Evolutionary conservation across 164 flowering plant species (phyloP).

Genomic region (Buxus sempervirens): DNA sequence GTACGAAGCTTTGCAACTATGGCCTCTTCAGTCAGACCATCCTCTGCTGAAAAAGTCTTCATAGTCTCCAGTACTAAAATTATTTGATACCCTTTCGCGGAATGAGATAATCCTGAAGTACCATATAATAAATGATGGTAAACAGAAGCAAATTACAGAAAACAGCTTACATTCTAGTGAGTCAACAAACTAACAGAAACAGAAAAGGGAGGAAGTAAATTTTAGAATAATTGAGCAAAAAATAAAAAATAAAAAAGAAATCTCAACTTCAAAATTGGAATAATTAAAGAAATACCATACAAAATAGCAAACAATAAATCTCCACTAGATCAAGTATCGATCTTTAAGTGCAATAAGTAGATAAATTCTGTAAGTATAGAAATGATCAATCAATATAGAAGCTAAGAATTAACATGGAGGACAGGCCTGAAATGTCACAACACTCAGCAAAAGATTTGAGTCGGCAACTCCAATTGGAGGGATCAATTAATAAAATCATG

Average conservation of each 20-base stretch:
- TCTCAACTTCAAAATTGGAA: not conserved
- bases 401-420: no score
- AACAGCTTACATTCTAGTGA: not conserved
- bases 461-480: no score
- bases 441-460: no score
- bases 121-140: constrained; percentile 5
- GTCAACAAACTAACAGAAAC: not conserved
- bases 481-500: no score
- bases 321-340: no score
- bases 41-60: constrained; percentile 90
- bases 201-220: not conserved
- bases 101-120: constrained; percentile 77
- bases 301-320: not conserved
- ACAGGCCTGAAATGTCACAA: no score
- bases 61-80: constrained; percentile 72
- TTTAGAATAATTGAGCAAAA: not conserved
- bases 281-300: not conserved
- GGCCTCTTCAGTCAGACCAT: constrained; percentile 96
- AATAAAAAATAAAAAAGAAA: no score
- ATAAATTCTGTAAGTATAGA: no score
- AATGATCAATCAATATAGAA: no score
- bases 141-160: not conserved
- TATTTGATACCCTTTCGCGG: constrained; percentile 90
- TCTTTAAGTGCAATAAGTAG: no score
- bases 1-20: constrained; percentile 91